These are phyloP conservation scores for Albifimbria verrucaria DNA, from an alignment of 2,329 filamentous ascomycete genomes.

Conservation along the genomic window DNA sequence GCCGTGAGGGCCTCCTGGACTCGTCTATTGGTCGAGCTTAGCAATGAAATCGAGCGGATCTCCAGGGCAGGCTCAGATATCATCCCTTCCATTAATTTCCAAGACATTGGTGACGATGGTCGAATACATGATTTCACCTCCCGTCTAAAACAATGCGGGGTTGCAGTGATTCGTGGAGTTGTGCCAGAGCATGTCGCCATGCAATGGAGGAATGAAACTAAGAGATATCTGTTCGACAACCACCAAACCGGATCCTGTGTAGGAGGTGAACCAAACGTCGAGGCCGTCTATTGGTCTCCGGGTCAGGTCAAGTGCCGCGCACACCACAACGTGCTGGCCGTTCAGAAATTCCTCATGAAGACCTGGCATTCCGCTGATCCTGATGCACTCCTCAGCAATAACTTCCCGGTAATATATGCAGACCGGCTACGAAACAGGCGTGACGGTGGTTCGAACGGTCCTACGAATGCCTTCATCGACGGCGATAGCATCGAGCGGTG, in stretches of 20 bases:
- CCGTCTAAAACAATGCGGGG: conserved; percentile 24
- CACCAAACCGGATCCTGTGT: conserved; percentile 29
- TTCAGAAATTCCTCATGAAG: conserved; percentile 46
- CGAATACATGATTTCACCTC: conserved; percentile 21
- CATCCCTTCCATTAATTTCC: conserved; percentile 40
- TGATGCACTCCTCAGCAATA: conserved; percentile 37
- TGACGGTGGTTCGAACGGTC: conserved; percentile 50
- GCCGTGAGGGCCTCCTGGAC: conserved; percentile 35
- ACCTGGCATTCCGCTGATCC: conserved; percentile 30
- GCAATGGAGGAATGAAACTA: conserved; percentile 49
- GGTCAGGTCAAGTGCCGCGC: conserved; percentile 36
- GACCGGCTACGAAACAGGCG: conserved; percentile 54
- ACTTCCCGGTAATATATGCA: conserved; percentile 55
- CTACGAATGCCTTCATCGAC: conserved; percentile 58
- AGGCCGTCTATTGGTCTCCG: conserved; percentile 37
- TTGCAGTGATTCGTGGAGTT: conserved; percentile 29
- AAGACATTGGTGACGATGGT: conserved; percentile 28
- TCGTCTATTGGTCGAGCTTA: conserved; percentile 33
- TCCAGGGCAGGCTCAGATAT: conserved; percentile 24
- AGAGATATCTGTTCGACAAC: conserved; percentile 52
- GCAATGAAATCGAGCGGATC: conserved; percentile 34
- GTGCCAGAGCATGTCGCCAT: conserved; percentile 21
- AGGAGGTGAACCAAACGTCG: conserved; percentile 27
- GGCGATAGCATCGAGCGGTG: conserved; percentile 65
- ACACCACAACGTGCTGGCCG: conserved; percentile 34